phyloP scores from a whole-genome alignment of 2,329 filamentous ascomycete genomes.

The Xylaria sp. region DNA sequence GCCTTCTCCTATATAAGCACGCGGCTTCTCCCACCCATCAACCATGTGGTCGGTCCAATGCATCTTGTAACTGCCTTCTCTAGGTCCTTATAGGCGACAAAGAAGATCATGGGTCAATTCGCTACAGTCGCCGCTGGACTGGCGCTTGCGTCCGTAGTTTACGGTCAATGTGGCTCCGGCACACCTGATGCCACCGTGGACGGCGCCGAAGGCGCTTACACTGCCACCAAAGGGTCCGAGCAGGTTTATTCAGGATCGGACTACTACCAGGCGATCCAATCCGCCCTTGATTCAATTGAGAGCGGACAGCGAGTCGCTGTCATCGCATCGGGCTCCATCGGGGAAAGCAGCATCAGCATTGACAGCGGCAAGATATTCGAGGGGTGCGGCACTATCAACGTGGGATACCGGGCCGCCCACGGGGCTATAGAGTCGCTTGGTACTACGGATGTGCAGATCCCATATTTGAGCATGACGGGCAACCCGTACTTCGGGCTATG shows the following conservation, averaged over 20 bases:
- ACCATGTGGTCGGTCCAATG: background rate
- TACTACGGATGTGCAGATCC: conserved; percentile 56
- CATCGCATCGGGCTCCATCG: conserved; percentile 61
- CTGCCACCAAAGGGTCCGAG: conserved; percentile 44
- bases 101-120: background rate
- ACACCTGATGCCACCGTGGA: conserved; percentile 34
- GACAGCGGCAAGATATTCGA: conserved; percentile 62
- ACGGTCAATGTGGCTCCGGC: conserved; percentile 41
- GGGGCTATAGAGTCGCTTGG: conserved; percentile 61
- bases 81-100: background rate
- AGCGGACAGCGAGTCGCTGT: conserved; percentile 60
- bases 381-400: conserved; percentile 62
- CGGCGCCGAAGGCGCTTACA: conserved; percentile 33
- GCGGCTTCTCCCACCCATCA: background rate
- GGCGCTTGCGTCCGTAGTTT: conserved; percentile 46
- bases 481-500: conserved; percentile 63
- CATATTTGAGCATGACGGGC: conserved; percentile 62
- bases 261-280: conserved; percentile 60
- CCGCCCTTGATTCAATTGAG: conserved; percentile 57
- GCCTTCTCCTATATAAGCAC: background rate
- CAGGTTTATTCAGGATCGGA: conserved; percentile 58
- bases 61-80: background rate
- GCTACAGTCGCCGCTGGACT: conserved; percentile 46
- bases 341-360: conserved; percentile 57
- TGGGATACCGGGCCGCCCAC: conserved; percentile 47